Evolutionary conservation across 345 rosid species (phyloP).

Genomic region (Gossypium herbaceum): DNA sequence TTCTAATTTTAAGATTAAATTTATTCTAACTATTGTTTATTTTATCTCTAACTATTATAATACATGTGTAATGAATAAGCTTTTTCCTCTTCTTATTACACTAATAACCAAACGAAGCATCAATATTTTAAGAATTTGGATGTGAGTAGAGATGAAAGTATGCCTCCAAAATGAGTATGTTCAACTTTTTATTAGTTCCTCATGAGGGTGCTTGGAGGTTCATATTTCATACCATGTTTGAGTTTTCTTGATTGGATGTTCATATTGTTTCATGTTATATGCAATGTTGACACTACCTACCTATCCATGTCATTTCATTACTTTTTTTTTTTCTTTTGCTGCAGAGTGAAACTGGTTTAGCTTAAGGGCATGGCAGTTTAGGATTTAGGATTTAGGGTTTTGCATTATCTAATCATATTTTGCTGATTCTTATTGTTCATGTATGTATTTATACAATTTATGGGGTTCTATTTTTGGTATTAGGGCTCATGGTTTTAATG

Average conservation of each 20-base stretch:
- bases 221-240: no score
- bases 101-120: no score
- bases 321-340: not conserved
- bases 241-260: not conserved
- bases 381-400: not conserved
- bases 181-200: no score
- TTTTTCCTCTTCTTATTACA: no score
- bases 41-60: no score
- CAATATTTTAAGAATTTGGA: no score
- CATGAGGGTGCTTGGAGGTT: no score
- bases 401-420: not conserved
- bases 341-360: not conserved
- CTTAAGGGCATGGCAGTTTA: not conserved
- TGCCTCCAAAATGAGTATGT: no score
- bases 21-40: no score
- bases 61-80: no score
- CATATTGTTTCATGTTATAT: not conserved
- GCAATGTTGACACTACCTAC: not conserved
- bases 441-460: not conserved
- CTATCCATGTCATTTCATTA: not conserved
- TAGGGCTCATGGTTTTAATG: not conserved
- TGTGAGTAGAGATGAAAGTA: no score
- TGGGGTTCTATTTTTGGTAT: not conserved
- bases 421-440: slow-evolving; percentile 4
- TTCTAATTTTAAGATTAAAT: no score